A percentile compares a stretch with the other conserved stretches of the same genome.
These are phyloP conservation scores for Dictyostelium brefeldianum DNA, from an alignment of 78 protist species.

Conservation along the genomic window DNA sequence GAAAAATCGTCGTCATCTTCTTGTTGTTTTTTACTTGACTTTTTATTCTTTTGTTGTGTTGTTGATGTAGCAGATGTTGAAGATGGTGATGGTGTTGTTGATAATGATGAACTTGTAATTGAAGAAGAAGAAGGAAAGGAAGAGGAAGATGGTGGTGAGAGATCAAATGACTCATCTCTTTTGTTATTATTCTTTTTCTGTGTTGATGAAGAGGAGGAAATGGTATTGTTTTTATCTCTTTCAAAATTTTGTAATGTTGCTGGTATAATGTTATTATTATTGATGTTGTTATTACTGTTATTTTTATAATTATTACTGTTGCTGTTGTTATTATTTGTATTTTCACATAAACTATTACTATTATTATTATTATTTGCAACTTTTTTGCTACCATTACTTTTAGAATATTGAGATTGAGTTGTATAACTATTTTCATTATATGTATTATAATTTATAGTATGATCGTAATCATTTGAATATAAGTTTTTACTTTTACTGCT, in stretches of 20 bases:
- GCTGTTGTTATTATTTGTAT: neutral
- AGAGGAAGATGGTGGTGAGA: neutral
- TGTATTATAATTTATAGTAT: constrained; percentile 10
- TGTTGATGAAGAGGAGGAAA: too few species aligned
- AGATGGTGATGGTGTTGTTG: too few species aligned
- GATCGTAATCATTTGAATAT: neutral
- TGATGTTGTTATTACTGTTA: neutral
- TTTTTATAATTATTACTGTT: neutral
- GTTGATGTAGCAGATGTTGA: too few species aligned
- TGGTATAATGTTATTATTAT: too few species aligned
- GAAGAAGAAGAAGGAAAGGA: too few species aligned
- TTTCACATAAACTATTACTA: neutral
- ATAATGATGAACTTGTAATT: too few species aligned
- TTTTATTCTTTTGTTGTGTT: neutral
- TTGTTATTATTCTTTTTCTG: neutral
- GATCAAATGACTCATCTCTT: neutral
- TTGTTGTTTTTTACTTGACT: neutral
- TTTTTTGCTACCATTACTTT: neutral
- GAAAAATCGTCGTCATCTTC: neutral
- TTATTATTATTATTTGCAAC: neutral
- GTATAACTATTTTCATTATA: constrained; percentile 4
- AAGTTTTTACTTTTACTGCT: neutral
- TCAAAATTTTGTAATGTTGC: neutral
- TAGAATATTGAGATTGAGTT: neutral
- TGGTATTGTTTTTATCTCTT: neutral